These are phyloP conservation scores for Primulina huaijiensis DNA, from an alignment of 257 asterid genomes.

Conservation along the genomic window DNA sequence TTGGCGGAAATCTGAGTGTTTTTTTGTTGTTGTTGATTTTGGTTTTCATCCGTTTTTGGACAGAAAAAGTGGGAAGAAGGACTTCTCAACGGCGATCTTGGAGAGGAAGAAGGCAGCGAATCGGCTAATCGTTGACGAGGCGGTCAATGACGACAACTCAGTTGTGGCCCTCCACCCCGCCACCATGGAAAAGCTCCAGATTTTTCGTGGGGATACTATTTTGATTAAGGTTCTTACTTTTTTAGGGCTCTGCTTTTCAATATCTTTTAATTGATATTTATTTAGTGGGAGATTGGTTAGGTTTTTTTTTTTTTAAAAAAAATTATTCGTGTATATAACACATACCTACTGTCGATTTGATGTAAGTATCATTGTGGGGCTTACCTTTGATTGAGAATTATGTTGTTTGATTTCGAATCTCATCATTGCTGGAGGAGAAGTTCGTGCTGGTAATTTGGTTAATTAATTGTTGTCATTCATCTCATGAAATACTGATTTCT, in stretches of 20 bases:
- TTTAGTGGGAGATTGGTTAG: neutral
- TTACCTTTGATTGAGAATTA: neutral
- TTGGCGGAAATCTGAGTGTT: too few relatives aligned
- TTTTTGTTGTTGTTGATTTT: neutral
- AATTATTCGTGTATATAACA: neutral
- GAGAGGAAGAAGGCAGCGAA: conserved; percentile 49
- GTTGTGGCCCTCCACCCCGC: conserved; percentile 44
- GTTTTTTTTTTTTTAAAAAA: too few relatives aligned
- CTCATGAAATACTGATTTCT: neutral
- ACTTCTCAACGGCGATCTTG: conserved; percentile 48
- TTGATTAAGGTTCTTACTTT: conserved; percentile 34
- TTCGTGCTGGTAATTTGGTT: neutral
- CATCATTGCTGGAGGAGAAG: neutral
- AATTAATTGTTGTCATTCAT: neutral
- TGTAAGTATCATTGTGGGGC: neutral
- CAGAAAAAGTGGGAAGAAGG: conserved; percentile 32
- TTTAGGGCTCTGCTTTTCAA: neutral
- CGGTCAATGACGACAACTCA: conserved; percentile 52
- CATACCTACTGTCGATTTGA: neutral
- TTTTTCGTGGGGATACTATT: conserved; percentile 49
- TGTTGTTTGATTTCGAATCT: neutral
- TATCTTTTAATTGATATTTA: neutral
- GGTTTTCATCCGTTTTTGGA: neutral
- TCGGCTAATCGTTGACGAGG: conserved; percentile 47
- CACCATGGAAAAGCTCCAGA: conserved; percentile 53